Conservation (phyloP, 345 rosid species). For the Pistacia vera region DNA sequence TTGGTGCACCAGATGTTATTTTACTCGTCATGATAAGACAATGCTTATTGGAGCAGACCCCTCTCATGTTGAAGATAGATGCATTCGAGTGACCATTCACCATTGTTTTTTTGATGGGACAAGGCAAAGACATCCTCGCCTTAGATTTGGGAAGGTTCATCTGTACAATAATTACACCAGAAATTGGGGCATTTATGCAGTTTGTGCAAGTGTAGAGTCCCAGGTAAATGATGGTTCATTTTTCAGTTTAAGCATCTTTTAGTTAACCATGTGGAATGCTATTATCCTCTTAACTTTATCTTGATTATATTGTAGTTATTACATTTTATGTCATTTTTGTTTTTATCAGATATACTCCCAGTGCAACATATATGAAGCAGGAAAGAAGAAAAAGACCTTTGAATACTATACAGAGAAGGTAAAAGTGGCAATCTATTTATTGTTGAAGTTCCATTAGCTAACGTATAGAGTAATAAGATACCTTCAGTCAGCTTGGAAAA, state of each 20-base stretch:
- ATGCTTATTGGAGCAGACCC: conserved; percentile 89
- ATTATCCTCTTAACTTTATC: background rate
- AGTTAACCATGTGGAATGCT: background rate
- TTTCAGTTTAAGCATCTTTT: background rate
- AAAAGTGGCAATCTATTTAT: conserved; percentile 20
- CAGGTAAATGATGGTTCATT: conserved; percentile 45
- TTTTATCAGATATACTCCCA: conserved; percentile 73
- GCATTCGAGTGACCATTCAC: conserved; percentile 84
- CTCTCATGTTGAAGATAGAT: conserved; percentile 72
- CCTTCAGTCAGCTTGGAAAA: too few species aligned
- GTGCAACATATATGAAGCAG: conserved; percentile 94
- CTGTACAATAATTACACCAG: conserved; percentile 84
- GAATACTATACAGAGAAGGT: conserved; percentile 88
- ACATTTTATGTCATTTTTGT: background rate
- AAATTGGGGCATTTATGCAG: conserved; percentile 90
- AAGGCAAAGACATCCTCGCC: conserved; percentile 85
- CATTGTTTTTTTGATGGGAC: conserved; percentile 96
- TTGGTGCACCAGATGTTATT: conserved; percentile 60
- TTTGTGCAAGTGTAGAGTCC: conserved; percentile 92
- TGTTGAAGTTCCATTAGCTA: background rate
- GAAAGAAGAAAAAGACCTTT: conserved; percentile 77
- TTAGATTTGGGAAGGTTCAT: conserved; percentile 90
- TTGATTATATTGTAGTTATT: background rate
- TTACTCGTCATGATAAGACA: conserved; percentile 79
- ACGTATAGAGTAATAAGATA: too few species aligned